Conservation (phyloP, 257 asterid species). For the Fraxinus americana region DNA sequence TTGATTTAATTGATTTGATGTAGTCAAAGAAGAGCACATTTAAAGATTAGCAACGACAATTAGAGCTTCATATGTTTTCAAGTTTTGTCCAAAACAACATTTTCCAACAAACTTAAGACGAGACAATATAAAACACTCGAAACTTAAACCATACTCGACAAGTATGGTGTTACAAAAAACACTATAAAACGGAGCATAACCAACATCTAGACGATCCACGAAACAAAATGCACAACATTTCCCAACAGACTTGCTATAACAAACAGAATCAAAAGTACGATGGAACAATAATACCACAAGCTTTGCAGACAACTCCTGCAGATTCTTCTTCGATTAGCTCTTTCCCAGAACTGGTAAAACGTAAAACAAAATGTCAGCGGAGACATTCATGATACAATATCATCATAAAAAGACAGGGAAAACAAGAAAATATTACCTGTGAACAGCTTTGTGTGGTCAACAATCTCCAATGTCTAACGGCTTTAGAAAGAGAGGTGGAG, state of each 20-base stretch:
- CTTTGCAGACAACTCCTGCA: constrained; percentile 27
- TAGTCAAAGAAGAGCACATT: no score
- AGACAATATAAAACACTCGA: neutral
- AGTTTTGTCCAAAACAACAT: no score
- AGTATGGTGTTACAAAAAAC: constrained; percentile 12
- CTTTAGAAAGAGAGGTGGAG: constrained; percentile 20
- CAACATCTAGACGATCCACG: constrained; percentile 14
- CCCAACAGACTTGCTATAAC: neutral
- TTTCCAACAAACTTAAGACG: neutral
- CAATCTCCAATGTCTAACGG: constrained; percentile 46
- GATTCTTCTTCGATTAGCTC: constrained; percentile 30
- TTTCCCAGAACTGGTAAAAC: constrained; percentile 33
- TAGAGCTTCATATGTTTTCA: no score
- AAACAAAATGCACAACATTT: constrained; percentile 8
- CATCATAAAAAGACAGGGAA: neutral
- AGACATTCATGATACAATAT: neutral
- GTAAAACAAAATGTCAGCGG: neutral
- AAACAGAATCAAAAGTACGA: constrained; percentile 25
- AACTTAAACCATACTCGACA: constrained; percentile 2
- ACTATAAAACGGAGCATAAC: neutral
- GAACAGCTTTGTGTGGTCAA: constrained; percentile 49
- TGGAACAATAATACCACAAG: neutral
- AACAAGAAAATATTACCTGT: constrained; percentile 25
- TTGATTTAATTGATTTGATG: no score
- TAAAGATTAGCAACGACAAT: no score